These are phyloP conservation scores for Ramaria sp. DNA, from an alignment of 768 basidiomycete species.

Conservation along the genomic window DNA sequence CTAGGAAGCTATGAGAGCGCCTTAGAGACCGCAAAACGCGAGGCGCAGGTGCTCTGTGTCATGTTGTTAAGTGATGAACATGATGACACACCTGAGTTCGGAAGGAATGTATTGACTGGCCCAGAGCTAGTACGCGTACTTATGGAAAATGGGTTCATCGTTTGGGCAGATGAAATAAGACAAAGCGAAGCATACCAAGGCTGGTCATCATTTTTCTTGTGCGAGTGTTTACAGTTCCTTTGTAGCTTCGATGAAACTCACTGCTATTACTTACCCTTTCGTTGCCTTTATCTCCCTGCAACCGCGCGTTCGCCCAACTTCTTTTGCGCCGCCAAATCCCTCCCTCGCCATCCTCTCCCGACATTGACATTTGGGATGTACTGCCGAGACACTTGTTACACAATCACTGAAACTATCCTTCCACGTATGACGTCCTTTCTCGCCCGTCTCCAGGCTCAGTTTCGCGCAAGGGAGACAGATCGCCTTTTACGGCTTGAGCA, in stretches of 20 bases:
- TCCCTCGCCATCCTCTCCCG: slow-evolving; percentile 75
- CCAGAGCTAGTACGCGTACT: too few species aligned
- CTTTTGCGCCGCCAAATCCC: slow-evolving; percentile 24
- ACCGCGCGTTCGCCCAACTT: slow-evolving; percentile 37
- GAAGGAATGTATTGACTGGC: too few species aligned
- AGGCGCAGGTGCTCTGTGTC: slow-evolving; percentile 66
- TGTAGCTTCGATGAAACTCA: too few species aligned
- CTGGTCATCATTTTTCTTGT: slow-evolving; percentile 15
- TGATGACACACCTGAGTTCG: too few species aligned
- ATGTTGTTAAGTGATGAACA: too few species aligned
- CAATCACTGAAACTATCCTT: slow-evolving; percentile 68
- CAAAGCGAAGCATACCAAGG: slow-evolving; percentile 76
- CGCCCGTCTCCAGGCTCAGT: too few species aligned
- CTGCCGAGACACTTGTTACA: slow-evolving; percentile 48
- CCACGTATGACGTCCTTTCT: too few species aligned
- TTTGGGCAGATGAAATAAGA: slow-evolving; percentile 89
- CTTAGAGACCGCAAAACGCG: slow-evolving; percentile 56
- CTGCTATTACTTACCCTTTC: too few species aligned
- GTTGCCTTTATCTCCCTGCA: slow-evolving; percentile 87
- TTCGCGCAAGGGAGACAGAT: slow-evolving; percentile 24
- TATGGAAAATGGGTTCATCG: too few species aligned
- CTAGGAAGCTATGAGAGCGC: slow-evolving; percentile 76
- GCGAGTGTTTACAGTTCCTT: neutral
- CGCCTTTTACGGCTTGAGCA: too few species aligned
- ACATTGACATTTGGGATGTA: slow-evolving; percentile 48